phyloP scores from a whole-genome alignment of 345 rosid genomes.

The Murraya paniculata region DNA sequence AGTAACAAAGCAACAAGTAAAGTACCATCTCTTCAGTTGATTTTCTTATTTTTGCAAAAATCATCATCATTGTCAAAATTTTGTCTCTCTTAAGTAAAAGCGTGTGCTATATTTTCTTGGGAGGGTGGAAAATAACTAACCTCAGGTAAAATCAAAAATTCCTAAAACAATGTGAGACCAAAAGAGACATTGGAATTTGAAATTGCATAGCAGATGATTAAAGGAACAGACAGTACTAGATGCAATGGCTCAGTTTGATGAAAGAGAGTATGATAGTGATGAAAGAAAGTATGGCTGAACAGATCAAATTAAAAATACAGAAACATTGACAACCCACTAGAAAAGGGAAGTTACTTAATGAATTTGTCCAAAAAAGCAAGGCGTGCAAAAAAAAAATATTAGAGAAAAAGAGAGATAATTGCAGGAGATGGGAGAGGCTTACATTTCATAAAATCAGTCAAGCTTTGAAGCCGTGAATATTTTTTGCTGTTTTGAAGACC shows the following conservation, averaged over 20 bases:
- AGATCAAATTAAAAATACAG: neutral
- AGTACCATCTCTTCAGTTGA: conserved; percentile 6
- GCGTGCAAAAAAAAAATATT: neutral
- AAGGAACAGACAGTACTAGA: conserved; percentile 10
- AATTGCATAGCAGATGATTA: conserved; percentile 13
- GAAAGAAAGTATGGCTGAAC: conserved; percentile 4
- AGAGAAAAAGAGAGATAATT: neutral
- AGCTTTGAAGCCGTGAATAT: neutral
- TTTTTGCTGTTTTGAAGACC: conserved; percentile 6
- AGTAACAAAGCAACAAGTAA: conserved; percentile 16
- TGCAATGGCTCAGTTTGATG: conserved; percentile 3
- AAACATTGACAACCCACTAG: conserved; percentile 5
- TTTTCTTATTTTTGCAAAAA: conserved; percentile 3
- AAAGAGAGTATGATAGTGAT: conserved; percentile 7
- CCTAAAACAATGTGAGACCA: conserved; percentile 14
- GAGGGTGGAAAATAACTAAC: too few relatives aligned
- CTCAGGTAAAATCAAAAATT: neutral
- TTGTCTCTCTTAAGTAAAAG: conserved; percentile 7
- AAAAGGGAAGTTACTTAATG: conserved; percentile 3
- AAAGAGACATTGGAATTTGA: conserved; percentile 16
- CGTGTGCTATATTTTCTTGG: neutral
- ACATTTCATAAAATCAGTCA: conserved; percentile 2
- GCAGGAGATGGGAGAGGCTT: conserved; percentile 10
- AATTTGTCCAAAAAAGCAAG: conserved; percentile 17
- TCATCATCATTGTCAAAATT: neutral